These are phyloP conservation scores for Fonsecaea multimorphosa DNA, from an alignment of 2,329 filamentous ascomycete genomes.

Conservation along the genomic window DNA sequence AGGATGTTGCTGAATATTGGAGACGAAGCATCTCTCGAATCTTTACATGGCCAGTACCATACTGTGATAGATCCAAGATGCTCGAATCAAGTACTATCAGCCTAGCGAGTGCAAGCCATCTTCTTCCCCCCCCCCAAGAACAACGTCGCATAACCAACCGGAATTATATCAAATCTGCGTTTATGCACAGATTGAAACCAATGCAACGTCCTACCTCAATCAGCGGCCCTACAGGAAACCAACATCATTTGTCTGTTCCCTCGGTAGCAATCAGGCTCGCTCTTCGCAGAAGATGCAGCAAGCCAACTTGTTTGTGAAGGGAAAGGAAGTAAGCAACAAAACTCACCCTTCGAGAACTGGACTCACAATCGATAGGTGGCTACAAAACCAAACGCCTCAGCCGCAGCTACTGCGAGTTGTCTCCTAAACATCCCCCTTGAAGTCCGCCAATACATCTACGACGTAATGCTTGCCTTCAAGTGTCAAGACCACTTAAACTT, in stretches of 20 bases:
- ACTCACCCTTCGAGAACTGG: not conserved
- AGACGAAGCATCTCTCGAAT: not conserved
- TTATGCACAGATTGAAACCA: not conserved
- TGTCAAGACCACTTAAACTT: slow-evolving; percentile 25
- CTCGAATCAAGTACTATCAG: not conserved
- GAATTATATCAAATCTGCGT: not conserved
- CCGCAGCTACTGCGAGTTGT: not conserved
- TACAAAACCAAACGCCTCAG: not conserved
- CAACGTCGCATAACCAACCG: not conserved
- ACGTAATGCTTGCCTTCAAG: slow-evolving; percentile 21
- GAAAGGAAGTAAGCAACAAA: slow-evolving; percentile 3
- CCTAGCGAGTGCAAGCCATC: slow-evolving; percentile 1
- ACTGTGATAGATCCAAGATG: slow-evolving; percentile 4
- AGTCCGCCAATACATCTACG: slow-evolving; percentile 29
- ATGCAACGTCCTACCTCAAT: not conserved
- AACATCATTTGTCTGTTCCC: not conserved
- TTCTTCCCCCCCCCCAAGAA: not conserved
- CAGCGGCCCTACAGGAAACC: not conserved
- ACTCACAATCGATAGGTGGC: not conserved
- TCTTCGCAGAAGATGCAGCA: not conserved
- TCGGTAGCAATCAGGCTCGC: not conserved
- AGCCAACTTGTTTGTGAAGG: not conserved
- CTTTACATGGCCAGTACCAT: not conserved
- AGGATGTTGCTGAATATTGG: slow-evolving; percentile 7
- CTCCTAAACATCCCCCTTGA: slow-evolving; percentile 31